These are phyloP conservation scores for Microthyrium microscopicum DNA, from an alignment of 2,329 filamentous ascomycete species.

Conservation along the genomic window DNA sequence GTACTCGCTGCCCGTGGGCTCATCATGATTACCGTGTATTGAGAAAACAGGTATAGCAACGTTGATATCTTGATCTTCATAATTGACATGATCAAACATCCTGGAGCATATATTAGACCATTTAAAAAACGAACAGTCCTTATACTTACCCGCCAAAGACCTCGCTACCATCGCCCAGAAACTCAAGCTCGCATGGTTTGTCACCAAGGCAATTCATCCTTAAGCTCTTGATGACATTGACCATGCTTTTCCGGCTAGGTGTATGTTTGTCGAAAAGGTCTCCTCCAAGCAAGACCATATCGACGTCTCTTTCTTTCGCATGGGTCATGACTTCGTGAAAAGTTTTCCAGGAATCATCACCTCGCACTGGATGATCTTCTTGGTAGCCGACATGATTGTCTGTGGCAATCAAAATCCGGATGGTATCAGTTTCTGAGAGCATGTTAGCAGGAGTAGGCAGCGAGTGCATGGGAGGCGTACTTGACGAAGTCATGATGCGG, in stretches of 20 bases:
- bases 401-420: constrained; percentile 83
- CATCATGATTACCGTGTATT: constrained; percentile 96
- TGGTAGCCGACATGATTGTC: constrained; percentile 97
- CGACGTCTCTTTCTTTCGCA: constrained; percentile 75
- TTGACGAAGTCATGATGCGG: no score
- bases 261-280: constrained; percentile 98
- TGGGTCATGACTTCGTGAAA: constrained; percentile 93
- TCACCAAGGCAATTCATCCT: constrained; percentile 88
- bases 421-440: constrained; percentile 64
- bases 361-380: constrained; percentile 84
- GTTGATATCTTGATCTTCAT: constrained; percentile 94
- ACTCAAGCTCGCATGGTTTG: constrained; percentile 88
- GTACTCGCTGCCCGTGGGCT: constrained; percentile 63
- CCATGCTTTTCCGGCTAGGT: constrained; percentile 87
- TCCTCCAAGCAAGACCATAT: constrained; percentile 90
- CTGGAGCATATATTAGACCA: constrained; percentile 13
- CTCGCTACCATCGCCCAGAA: constrained; percentile 81
- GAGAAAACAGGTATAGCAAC: constrained; percentile 94
- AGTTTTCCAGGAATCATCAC: constrained; percentile 89
- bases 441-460: no score
- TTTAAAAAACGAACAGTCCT: not conserved
- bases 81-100: constrained; percentile 88
- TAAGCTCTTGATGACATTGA: constrained; percentile 89
- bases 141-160: constrained; percentile 54
- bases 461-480: no score